A percentile compares a stretch with the other conserved stretches of the same genome.
Evolutionary conservation across 1,284 basidiomycete genomes (phyloP).

Genomic region (Clitocybe nebularis): DNA sequence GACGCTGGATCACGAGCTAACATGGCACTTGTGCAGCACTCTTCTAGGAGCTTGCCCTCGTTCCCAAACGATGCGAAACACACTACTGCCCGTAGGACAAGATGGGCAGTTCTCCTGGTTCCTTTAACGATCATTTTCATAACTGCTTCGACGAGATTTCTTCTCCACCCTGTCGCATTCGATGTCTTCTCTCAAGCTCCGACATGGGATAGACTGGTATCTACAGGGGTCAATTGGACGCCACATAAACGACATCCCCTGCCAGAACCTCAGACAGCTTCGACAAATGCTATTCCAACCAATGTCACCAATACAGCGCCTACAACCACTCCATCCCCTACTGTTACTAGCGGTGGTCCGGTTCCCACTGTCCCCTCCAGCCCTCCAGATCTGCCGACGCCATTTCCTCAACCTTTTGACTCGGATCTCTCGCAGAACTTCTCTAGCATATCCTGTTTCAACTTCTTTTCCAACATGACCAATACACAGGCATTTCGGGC

Average conservation of each 20-base stretch:
- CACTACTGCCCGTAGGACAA: conserved; percentile 36
- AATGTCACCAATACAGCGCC: conserved; percentile 4
- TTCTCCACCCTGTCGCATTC: conserved; percentile 43
- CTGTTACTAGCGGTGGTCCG: conserved; percentile 17
- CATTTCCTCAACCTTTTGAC: conserved; percentile 77
- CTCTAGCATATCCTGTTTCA: conserved; percentile 55
- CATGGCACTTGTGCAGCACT: not conserved
- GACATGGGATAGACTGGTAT: conserved; percentile 22
- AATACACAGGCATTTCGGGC: conserved; percentile 51
- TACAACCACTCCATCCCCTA: conserved; percentile 10
- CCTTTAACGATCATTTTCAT: conserved; percentile 52
- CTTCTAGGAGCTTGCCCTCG: conserved; percentile 8
- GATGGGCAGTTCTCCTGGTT: conserved; percentile 48
- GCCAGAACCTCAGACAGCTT: conserved; percentile 21
- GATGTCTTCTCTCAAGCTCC: conserved; percentile 35
- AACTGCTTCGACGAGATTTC: conserved; percentile 46
- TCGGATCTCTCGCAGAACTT: conserved; percentile 59
- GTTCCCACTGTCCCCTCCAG: conserved; percentile 37
- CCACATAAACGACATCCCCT: conserved; percentile 40
- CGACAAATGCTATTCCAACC: conserved; percentile 6
- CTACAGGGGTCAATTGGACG: conserved; percentile 28
- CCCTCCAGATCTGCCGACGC: conserved; percentile 53
- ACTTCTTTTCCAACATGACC: conserved; percentile 74
- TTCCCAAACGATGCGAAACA: conserved; percentile 30
- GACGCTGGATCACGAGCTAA: conserved; percentile 7